Evolutionary conservation across 2,329 filamentous ascomycete species (phyloP).

Genomic region (Microdochium paspali): DNA sequence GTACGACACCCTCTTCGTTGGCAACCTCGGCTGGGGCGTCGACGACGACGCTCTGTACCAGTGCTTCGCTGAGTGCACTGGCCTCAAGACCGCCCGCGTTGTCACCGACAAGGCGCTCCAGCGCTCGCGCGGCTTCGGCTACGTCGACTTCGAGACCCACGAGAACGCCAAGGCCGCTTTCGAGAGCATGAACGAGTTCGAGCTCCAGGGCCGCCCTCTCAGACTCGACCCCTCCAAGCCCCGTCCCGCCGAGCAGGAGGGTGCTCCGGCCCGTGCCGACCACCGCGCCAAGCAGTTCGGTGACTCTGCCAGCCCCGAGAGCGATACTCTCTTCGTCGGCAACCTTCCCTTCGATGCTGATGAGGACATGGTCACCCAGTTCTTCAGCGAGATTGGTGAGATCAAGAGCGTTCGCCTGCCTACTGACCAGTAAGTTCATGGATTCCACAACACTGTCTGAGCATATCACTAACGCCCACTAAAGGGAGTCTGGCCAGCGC

Average conservation of each 20-base stretch:
- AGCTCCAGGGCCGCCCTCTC: conserved; percentile 65
- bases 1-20: conserved; percentile 70
- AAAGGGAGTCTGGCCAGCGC: conserved; percentile 67
- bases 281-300: conserved; percentile 64
- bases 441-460: neutral
- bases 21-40: conserved; percentile 84
- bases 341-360: conserved; percentile 81
- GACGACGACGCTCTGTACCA: conserved; percentile 74
- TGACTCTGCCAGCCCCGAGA: conserved; percentile 69
- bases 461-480: conserved; percentile 17
- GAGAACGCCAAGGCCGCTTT: conserved; percentile 63
- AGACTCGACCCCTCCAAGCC: conserved; percentile 73
- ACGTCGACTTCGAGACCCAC: conserved; percentile 71
- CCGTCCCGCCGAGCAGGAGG: conserved; percentile 46
- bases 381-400: conserved; percentile 62
- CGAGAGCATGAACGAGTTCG: conserved; percentile 63
- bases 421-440: conserved; percentile 58
- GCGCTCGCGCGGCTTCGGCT: conserved; percentile 86
- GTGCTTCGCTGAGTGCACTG: conserved; percentile 73
- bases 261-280: conserved; percentile 45
- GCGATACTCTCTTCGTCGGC: conserved; percentile 82
- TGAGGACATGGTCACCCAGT: conserved; percentile 64
- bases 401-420: conserved; percentile 79
- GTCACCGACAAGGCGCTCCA: conserved; percentile 75
- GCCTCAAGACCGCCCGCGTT: conserved; percentile 64